Evolutionary conservation across 495 filamentous ascomycete species (phyloP).

Genomic region (Hyaloscypha bicolor): DNA sequence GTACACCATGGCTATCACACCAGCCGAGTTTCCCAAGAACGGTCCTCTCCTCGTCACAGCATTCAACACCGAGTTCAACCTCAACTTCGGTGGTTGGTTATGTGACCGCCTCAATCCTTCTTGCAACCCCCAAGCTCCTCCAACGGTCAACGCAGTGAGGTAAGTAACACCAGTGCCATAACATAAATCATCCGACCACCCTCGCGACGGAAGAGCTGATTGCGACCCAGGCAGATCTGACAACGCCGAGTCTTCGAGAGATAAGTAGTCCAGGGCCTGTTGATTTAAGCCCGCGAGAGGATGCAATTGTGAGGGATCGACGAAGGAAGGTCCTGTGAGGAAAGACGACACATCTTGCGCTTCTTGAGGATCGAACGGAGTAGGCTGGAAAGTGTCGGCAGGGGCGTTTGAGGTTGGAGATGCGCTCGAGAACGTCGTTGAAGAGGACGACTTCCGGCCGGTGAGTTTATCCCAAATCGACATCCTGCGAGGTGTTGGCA

Average conservation of each 20-base stretch:
- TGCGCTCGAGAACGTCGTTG: conserved; percentile 24
- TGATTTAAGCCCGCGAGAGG: conserved; percentile 94
- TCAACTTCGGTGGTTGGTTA: conserved; percentile 82
- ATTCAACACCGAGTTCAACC: conserved; percentile 91
- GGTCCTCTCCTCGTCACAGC: conserved; percentile 89
- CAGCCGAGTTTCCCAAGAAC: conserved; percentile 95
- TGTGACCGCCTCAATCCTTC: conserved; percentile 79
- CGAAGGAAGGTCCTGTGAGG: conserved; percentile 65
- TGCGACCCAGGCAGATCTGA: conserved; percentile 85
- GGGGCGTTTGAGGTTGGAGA: conserved; percentile 32
- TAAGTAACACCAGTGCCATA: conserved; percentile 97
- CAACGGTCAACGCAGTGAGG: conserved; percentile 79
- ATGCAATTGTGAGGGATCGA: conserved; percentile 86
- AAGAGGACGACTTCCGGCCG: conserved; percentile 66
- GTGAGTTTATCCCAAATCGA: conserved; percentile 87
- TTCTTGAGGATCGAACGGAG: conserved; percentile 66
- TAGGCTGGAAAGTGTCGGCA: conserved; percentile 49
- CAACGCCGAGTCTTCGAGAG: conserved; percentile 88
- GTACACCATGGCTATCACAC: conserved; percentile 92
- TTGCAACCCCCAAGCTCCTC: conserved; percentile 87
- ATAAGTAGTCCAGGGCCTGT: conserved; percentile 88
- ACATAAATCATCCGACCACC: conserved; percentile 97
- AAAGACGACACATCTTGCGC: conserved; percentile 83
- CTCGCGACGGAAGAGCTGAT: conserved; percentile 87
- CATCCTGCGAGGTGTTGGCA: conserved; percentile 48